A percentile compares a stretch with the other conserved stretches of the same genome.
These are phyloP conservation scores for Chrysopogon serrulatus DNA, from an alignment of 176 grass and related monocot genomes.

Conservation along the genomic window DNA sequence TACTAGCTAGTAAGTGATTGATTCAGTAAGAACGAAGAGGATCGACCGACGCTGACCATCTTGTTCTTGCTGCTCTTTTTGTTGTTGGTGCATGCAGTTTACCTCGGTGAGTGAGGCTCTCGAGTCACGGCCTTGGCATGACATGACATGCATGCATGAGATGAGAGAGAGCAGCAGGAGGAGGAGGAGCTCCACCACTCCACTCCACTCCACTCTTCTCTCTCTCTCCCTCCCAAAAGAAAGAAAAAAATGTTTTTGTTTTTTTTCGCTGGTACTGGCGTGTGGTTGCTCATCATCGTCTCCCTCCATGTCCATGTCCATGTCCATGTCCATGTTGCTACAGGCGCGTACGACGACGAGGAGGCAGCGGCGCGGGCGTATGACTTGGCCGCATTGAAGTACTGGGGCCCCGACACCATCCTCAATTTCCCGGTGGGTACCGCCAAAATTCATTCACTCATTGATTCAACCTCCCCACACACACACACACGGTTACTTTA, in stretches of 20 bases:
- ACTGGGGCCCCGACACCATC: conserved; percentile 83
- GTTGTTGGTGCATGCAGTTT: conserved; percentile 72
- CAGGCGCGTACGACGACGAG: conserved; percentile 93
- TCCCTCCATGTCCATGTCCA: neutral
- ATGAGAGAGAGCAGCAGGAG: neutral
- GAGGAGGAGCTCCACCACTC: neutral
- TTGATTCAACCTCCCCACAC: neutral
- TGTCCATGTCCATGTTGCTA: too few species aligned
- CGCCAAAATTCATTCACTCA: neutral
- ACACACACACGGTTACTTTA: neutral
- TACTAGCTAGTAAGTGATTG: neutral
- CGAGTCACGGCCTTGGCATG: conserved; percentile 47
- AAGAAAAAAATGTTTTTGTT: too few species aligned
- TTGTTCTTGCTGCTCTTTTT: neutral
- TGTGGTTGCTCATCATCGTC: neutral
- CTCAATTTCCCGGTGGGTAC: conserved; percentile 92
- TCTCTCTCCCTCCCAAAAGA: neutral
- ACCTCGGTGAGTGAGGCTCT: conserved; percentile 96
- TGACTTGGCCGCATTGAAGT: conserved; percentile 95
- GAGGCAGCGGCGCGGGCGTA: conserved; percentile 78
- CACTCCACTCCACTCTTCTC: neutral
- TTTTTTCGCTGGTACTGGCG: neutral
- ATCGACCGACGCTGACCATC: neutral
- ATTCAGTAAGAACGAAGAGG: neutral
- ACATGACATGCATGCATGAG: too few species aligned